Base-by-base conservation (phyloP, 768 basidiomycete species). In the Podaxis sp. region DNA sequence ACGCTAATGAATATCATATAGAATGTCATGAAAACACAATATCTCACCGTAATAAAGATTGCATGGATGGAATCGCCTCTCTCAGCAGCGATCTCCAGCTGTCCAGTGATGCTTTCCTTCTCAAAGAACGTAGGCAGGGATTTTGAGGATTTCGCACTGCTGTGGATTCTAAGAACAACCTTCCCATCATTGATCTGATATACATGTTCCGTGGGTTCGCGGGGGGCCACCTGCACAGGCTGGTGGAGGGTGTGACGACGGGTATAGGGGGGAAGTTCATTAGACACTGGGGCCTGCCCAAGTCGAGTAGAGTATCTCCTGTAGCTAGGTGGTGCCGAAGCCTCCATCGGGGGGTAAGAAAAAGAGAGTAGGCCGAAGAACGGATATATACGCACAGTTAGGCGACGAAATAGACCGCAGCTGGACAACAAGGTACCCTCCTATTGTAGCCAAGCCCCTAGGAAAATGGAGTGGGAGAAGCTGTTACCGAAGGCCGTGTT, bases 81-180 rank as follows among this genome's bases (percentile, higher is more conserved):
- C 65, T 83, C 82, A 28, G 80, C 81, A 56, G 74, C 70, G 65
- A 84, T 68, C 66, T 82, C 78, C 52, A 84, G 72, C 44, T 71
- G 73, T 48, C 81, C 82, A 56, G 72, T 80, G 72, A 84, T 78
- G 53, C 78, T 77, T 70, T 84, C 82, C 73, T 82, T 84, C 75
- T 85, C 82, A 67, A 79, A 81, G 70, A 81, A 82, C 22, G 80
- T 81, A 8, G 83, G 82, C 37, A 83, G 71, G 56, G 81, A 82
- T 59, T 79, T 80, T 10, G 79, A 72, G 2, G 83, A 83, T 69
- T 81, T 82, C 12, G 83, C 83, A 66, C 81, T 82, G 74, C 82
- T 84, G 69, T 70, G 73, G 62, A 83, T 71, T 56, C 75, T 80
- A 60, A 83, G 77, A 49, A 78, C 77, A 56, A 79, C 74, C 66